These are phyloP conservation scores for Solanum microdontum DNA, from an alignment of 257 asterid genomes.

Conservation along the genomic window DNA sequence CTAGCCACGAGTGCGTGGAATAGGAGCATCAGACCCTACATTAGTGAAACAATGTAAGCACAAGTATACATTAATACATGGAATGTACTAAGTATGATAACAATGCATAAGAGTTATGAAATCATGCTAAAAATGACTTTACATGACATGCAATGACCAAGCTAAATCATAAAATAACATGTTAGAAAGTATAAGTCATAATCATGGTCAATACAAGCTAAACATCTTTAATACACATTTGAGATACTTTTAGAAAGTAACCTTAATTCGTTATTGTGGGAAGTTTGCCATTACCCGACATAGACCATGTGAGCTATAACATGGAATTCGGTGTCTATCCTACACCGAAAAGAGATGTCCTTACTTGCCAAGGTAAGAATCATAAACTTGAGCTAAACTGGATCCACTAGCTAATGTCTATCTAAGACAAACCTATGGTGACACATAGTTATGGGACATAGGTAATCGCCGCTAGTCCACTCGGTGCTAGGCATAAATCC, in stretches of 20 bases:
- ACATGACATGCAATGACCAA: neutral
- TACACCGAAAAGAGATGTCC: neutral
- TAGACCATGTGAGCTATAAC: neutral
- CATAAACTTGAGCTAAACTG: neutral
- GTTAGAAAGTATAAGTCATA: neutral
- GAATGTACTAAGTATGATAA: neutral
- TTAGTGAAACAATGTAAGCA: neutral
- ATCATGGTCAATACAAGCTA: neutral
- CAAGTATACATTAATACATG: neutral
- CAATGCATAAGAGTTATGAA: neutral
- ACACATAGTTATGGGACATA: neutral
- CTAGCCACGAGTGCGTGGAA: neutral
- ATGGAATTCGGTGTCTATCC: neutral
- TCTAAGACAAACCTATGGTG: neutral
- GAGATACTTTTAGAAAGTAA: neutral
- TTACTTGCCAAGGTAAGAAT: neutral
- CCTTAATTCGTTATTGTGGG: neutral
- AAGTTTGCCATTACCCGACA: neutral
- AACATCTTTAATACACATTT: neutral
- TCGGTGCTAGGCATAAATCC: neutral
- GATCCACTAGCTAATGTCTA: neutral
- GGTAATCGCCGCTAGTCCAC: neutral
- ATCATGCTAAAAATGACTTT: neutral
- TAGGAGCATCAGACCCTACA: neutral
- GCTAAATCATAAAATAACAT: neutral